A percentile compares a stretch with the other conserved stretches of the same genome.
Conservation (phyloP, 176 grass and related monocot genomes). For the Alopecurus myosuroides region DNA sequence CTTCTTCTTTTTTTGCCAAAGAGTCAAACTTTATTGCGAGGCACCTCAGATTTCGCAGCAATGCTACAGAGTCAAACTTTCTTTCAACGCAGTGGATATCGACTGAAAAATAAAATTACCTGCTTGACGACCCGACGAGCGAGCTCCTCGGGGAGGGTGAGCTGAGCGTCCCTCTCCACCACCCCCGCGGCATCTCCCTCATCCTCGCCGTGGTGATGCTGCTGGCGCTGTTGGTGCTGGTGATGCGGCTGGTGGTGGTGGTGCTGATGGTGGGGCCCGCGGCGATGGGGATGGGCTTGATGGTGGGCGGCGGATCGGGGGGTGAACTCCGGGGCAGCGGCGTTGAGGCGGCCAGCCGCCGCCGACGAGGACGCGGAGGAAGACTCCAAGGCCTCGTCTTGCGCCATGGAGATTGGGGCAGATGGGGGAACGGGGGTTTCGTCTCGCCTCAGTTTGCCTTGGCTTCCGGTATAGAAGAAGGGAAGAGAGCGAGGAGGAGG, state of each 20-base stretch:
- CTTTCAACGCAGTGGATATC: not conserved
- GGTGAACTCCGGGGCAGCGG: conserved; percentile 80
- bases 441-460: not conserved
- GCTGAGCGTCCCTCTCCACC: conserved; percentile 28
- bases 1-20: not conserved
- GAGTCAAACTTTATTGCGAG: not conserved
- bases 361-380: conserved; percentile 11
- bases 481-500: not conserved
- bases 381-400: conserved; percentile 47
- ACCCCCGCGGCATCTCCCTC: conserved; percentile 45
- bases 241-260: conserved; percentile 1
- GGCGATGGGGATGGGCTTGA: conserved; percentile 25
- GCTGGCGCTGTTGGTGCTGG: conserved; percentile 15
- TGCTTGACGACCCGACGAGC: conserved; percentile 76
- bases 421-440: conserved; percentile 25
- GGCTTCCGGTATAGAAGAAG: not conserved
- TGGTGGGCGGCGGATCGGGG: conserved; percentile 53
- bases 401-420: conserved; percentile 53
- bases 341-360: conserved; percentile 63
- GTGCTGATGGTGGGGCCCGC: conserved; percentile 28
- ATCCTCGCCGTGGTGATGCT: conserved; percentile 40
- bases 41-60: conserved; percentile 16
- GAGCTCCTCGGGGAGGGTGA: conserved; percentile 46
- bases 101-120: conserved; percentile 25
- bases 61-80: not conserved